Conservation (phyloP, 2,329 filamentous ascomycete species). For the Xylaria sp. region DNA sequence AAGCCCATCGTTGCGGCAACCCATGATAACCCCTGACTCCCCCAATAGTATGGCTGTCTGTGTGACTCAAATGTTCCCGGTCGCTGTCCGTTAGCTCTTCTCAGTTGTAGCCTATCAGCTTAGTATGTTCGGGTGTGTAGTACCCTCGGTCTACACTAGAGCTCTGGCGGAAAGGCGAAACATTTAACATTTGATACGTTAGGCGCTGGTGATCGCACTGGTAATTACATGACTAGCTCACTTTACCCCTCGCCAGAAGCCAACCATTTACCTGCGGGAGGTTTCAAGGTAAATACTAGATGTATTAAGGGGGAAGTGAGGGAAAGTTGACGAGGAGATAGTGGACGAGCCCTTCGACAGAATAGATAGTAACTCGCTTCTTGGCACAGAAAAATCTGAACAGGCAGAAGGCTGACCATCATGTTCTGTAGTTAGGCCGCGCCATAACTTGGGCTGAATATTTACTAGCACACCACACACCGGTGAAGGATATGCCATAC, state of each 20-base stretch:
- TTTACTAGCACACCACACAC: too few relatives aligned
- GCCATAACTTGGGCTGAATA: slow-evolving; percentile 1
- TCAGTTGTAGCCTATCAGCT: too few relatives aligned
- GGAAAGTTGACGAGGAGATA: not conserved
- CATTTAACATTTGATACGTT: slow-evolving; percentile 15
- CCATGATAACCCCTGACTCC: slow-evolving; percentile 27
- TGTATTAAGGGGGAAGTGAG: not conserved
- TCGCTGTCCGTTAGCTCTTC: slow-evolving; percentile 12
- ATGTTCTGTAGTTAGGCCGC: slow-evolving; percentile 21
- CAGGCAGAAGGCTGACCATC: slow-evolving; percentile 32
- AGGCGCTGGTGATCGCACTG: slow-evolving; percentile 19
- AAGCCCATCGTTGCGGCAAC: slow-evolving; percentile 10
- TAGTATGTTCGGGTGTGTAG: not conserved
- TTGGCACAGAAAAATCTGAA: slow-evolving; percentile 28
- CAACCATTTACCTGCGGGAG: slow-evolving; percentile 1
- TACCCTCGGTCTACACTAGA: not conserved
- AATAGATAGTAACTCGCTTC: slow-evolving; percentile 4
- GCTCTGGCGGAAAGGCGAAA: slow-evolving; percentile 27
- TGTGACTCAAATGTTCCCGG: slow-evolving; percentile 11
- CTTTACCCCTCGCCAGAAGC: slow-evolving; percentile 2
- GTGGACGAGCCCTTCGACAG: slow-evolving; percentile 5
- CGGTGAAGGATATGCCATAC: not conserved
- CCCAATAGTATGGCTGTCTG: not conserved
- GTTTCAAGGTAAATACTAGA: slow-evolving; percentile 8
- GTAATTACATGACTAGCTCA: slow-evolving; percentile 1